Evolutionary conservation across 2,329 filamentous ascomycete genomes (phyloP).

Genomic region (Penicillium sp.): DNA sequence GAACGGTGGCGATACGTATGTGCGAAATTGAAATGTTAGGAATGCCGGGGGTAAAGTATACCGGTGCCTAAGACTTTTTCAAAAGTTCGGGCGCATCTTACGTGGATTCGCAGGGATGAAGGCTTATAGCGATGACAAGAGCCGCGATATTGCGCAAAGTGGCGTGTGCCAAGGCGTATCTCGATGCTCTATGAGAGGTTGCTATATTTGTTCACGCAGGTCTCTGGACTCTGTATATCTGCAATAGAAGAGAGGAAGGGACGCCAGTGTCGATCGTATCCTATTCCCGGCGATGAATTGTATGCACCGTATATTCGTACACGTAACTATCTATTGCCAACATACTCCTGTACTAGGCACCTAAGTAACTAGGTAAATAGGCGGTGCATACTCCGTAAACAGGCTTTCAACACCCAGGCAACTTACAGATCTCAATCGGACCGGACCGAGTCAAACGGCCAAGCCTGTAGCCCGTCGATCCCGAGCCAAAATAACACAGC

Average conservation of each 20-base stretch:
- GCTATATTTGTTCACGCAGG: constrained; percentile 2
- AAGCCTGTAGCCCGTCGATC: constrained; percentile 8
- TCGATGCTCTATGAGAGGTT: neutral
- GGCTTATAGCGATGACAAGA: neutral
- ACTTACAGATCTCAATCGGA: constrained; percentile 9
- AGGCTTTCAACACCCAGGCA: neutral
- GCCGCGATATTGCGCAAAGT: neutral
- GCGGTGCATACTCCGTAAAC: neutral
- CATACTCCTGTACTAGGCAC: neutral
- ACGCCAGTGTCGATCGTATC: neutral
- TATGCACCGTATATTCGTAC: neutral
- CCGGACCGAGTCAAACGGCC: constrained; percentile 9
- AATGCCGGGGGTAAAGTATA: neutral
- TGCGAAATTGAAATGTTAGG: neutral
- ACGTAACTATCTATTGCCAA: neutral
- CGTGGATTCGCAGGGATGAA: neutral
- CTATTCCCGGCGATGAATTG: neutral
- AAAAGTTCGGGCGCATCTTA: neutral
- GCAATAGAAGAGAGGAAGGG: neutral
- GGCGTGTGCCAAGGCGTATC: neutral
- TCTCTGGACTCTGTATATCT: neutral
- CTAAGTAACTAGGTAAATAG: neutral
- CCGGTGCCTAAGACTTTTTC: neutral
- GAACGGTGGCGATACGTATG: neutral
- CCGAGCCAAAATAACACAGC: constrained; percentile 2